Evolutionary conservation across 2,329 filamentous ascomycete species (phyloP).

Genomic region (Aspergillaceae sp.): DNA sequence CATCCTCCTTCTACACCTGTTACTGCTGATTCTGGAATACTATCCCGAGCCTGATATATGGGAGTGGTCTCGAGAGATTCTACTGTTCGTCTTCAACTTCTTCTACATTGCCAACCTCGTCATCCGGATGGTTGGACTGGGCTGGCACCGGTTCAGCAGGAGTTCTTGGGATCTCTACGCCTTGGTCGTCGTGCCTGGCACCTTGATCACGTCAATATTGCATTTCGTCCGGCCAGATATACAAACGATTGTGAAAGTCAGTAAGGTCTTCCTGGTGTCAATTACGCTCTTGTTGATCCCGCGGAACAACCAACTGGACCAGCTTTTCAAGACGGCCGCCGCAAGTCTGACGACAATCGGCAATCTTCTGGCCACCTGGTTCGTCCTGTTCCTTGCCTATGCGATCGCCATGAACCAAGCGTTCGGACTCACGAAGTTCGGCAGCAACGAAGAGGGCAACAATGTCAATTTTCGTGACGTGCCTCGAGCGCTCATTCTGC

Average conservation of each 20-base stretch:
- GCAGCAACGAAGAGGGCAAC: conserved; percentile 52
- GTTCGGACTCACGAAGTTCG: conserved; percentile 89
- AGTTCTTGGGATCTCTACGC: conserved; percentile 97
- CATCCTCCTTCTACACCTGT: conserved; percentile 70
- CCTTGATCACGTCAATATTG: conserved; percentile 73
- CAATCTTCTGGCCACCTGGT: conserved; percentile 92
- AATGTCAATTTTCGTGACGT: conserved; percentile 92
- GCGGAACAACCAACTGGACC: conserved; percentile 91
- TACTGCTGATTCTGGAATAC: conserved; percentile 78
- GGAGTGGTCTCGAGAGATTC: conserved; percentile 50
- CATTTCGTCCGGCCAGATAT: conserved; percentile 52
- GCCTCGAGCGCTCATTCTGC: conserved; percentile 82
- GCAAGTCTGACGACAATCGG: conserved; percentile 84
- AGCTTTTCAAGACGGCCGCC: conserved; percentile 96
- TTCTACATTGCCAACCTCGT: conserved; percentile 75
- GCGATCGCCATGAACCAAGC: conserved; percentile 94
- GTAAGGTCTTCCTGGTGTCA: conserved; percentile 90
- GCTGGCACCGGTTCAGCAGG: conserved; percentile 82
- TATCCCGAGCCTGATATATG: conserved; percentile 68
- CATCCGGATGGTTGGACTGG: conserved; percentile 77
- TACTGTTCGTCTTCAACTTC: conserved; percentile 74
- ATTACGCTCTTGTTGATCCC: conserved; percentile 87
- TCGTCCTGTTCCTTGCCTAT: conserved; percentile 91
- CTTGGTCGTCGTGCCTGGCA: conserved; percentile 66
- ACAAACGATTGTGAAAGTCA: conserved; percentile 64